Conservation (phyloP, 2,329 filamentous ascomycete genomes). For the Cladophialophora psammophila region DNA sequence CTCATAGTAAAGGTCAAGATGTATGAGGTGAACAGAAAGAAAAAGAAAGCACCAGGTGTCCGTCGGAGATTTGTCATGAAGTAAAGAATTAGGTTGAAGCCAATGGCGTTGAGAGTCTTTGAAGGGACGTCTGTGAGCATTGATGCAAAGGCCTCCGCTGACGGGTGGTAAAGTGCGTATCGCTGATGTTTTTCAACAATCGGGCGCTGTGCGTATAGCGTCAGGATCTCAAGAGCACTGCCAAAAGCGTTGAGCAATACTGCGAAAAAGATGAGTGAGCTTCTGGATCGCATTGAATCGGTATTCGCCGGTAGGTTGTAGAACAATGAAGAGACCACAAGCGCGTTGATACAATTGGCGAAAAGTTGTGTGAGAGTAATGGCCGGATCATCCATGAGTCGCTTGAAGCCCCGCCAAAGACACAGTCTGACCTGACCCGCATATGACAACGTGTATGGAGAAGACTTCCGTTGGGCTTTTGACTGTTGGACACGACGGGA, state of each 20-base stretch:
- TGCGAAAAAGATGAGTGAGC: constrained; percentile 69
- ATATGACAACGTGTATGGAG: constrained; percentile 64
- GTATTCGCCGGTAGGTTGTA: constrained; percentile 67
- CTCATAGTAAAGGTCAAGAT: constrained; percentile 65
- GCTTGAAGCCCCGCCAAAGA: constrained; percentile 68
- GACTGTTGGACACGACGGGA: constrained; percentile 54
- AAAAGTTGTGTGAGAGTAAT: constrained; percentile 70
- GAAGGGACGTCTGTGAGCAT: constrained; percentile 87
- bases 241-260: constrained; percentile 68
- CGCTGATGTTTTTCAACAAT: constrained; percentile 90
- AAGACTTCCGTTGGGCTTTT: constrained; percentile 52
- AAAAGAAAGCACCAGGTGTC: constrained; percentile 79
- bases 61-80: constrained; percentile 85
- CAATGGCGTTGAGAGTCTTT: constrained; percentile 75
- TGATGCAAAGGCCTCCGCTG: constrained; percentile 81
- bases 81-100: constrained; percentile 82
- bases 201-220: constrained; percentile 82
- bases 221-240: constrained; percentile 73
- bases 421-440: constrained; percentile 62
- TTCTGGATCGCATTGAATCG: constrained; percentile 68
- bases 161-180: constrained; percentile 89
- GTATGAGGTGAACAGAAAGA: constrained; percentile 76
- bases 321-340: constrained; percentile 72
- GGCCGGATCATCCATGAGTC: constrained; percentile 69
- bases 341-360: constrained; percentile 64